Conservation (phyloP, 495 filamentous ascomycete species). For the Talaromyces wortmannii region DNA sequence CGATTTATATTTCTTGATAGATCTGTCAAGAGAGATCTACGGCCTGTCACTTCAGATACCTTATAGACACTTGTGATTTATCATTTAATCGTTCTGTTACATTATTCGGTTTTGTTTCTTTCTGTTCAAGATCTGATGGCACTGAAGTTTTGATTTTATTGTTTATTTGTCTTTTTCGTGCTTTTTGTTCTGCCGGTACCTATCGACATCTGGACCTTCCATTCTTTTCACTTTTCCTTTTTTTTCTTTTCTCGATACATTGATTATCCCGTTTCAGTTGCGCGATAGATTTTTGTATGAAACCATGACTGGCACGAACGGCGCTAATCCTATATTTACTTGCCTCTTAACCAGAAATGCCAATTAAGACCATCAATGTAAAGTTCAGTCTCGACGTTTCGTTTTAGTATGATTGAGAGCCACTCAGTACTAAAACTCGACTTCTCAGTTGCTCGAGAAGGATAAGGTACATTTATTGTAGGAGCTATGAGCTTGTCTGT, state of each 20-base stretch:
- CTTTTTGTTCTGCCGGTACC: too few species aligned
- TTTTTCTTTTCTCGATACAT: background rate
- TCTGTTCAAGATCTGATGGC: background rate
- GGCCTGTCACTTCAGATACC: constrained; percentile 24
- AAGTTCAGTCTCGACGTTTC: too few species aligned
- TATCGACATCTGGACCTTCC: too few species aligned
- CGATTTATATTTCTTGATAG: constrained; percentile 11
- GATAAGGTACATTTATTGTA: too few species aligned
- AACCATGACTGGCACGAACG: background rate
- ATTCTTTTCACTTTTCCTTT: background rate
- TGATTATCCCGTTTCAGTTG: background rate
- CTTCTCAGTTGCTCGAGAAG: too few species aligned
- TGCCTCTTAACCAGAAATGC: too few species aligned
- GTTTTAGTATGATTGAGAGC: too few species aligned
- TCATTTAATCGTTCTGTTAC: constrained; percentile 11
- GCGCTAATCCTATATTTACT: background rate
- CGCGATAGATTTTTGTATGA: background rate
- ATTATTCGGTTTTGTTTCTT: constrained; percentile 1
- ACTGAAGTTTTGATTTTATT: background rate
- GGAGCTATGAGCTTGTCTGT: too few species aligned
- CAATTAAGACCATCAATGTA: too few species aligned
- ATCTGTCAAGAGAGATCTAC: constrained; percentile 13
- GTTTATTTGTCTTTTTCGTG: too few species aligned
- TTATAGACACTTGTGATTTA: constrained; percentile 22
- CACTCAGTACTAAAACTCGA: too few species aligned